A percentile compares a stretch with the other conserved stretches of the same genome.
phyloP scores from a whole-genome alignment of 1,284 basidiomycete species.

The Earliella scabrosa region DNA sequence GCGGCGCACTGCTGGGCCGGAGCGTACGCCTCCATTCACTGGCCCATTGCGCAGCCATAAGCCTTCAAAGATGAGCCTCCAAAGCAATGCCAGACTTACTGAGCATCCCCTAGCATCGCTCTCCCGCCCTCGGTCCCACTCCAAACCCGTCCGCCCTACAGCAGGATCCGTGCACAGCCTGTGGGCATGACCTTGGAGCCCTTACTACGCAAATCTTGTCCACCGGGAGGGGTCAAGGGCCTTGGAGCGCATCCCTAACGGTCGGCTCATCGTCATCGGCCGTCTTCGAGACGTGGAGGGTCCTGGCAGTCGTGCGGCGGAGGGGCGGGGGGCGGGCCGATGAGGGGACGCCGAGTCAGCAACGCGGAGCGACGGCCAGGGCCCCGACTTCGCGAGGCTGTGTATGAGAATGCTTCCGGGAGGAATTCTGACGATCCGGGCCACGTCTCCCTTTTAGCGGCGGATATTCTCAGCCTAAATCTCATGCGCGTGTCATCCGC shows the following conservation, averaged over 20 bases:
- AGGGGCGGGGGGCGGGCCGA: neutral
- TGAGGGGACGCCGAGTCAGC: slow-evolving; percentile 1
- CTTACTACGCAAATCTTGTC: neutral
- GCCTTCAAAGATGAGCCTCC: neutral
- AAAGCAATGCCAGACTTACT: neutral
- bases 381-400: slow-evolving; percentile 18
- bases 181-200: neutral
- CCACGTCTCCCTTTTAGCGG: neutral
- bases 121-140: neutral
- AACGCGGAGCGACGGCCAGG: slow-evolving; percentile 3
- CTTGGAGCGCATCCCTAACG: neutral
- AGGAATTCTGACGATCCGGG: slow-evolving; percentile 19
- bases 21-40: neutral
- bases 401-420: slow-evolving; percentile 15
- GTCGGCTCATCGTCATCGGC: neutral
- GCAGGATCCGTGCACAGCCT: neutral
- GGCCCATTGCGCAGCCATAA: neutral
- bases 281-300: neutral
- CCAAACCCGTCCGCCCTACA: neutral
- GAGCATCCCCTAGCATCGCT: neutral
- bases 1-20: neutral
- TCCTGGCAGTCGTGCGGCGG: neutral
- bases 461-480: slow-evolving; percentile 2
- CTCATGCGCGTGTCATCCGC: neutral
- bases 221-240: neutral